Evolutionary conservation across 2,329 filamentous ascomycete genomes (phyloP).

Genomic region (Aspergillus sp.): DNA sequence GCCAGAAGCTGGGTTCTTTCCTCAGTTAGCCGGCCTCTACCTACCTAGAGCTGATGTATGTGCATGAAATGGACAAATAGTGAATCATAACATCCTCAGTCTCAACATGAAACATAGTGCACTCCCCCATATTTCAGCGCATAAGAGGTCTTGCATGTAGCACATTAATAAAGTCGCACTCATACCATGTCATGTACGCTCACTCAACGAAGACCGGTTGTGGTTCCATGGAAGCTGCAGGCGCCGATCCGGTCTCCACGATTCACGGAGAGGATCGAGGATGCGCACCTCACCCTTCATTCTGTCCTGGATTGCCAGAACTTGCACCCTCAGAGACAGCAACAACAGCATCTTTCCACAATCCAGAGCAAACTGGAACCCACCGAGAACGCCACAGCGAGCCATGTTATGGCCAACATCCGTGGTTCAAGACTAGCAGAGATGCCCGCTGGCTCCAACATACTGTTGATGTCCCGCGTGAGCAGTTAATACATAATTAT

Average conservation of each 20-base stretch:
- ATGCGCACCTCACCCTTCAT: conserved; percentile 2
- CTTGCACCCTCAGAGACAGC: conserved; percentile 6
- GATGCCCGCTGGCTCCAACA: neutral
- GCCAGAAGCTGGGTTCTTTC: too few relatives aligned
- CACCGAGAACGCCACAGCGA: conserved; percentile 5
- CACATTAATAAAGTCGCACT: too few relatives aligned
- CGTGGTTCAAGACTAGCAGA: conserved; percentile 6
- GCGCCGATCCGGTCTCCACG: neutral
- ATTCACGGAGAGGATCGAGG: neutral
- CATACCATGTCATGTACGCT: too few relatives aligned
- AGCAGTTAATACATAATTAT: conserved; percentile 6
- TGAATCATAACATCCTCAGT: too few relatives aligned
- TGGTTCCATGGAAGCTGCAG: too few relatives aligned
- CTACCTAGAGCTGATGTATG: too few relatives aligned
- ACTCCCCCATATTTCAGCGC: too few relatives aligned
- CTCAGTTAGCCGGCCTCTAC: too few relatives aligned
- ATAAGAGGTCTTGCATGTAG: too few relatives aligned
- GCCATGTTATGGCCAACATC: conserved; percentile 9
- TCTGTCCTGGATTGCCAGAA: conserved; percentile 1
- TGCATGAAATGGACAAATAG: too few relatives aligned
- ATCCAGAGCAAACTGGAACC: conserved; percentile 5
- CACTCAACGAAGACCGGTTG: too few relatives aligned
- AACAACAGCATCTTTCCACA: conserved; percentile 11
- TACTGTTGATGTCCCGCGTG: conserved; percentile 5
- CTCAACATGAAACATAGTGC: too few relatives aligned